Conservation (phyloP, 2,329 filamentous ascomycete genomes). For the Clonostachys chloroleuca region DNA sequence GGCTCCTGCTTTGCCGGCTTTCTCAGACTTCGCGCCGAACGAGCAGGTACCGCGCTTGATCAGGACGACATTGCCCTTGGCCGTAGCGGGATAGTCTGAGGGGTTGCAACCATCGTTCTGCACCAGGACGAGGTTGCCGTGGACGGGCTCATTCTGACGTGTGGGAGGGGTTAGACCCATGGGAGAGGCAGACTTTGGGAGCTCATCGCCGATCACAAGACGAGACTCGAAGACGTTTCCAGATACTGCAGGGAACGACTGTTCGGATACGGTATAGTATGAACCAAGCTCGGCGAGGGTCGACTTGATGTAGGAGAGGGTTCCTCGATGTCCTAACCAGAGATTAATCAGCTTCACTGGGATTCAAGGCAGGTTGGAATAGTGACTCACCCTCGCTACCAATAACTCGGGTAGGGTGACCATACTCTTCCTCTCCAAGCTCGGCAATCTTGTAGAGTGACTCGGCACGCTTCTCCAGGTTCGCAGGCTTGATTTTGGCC, state of each 20-base stretch:
- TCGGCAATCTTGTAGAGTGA: conserved; percentile 60
- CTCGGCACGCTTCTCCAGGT: conserved; percentile 54
- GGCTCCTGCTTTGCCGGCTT: conserved; percentile 66
- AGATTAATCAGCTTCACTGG: conserved; percentile 47
- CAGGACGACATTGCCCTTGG: conserved; percentile 64
- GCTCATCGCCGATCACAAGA: conserved; percentile 48
- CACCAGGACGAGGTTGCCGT: conserved; percentile 56
- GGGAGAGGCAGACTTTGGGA: conserved; percentile 43
- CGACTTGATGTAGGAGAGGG: background rate
- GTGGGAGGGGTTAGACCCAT: conserved; percentile 68
- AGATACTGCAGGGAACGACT: conserved; percentile 58
- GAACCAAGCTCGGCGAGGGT: conserved; percentile 37
- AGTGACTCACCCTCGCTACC: conserved; percentile 59
- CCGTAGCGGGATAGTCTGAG: conserved; percentile 56
- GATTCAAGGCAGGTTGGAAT: conserved; percentile 60
- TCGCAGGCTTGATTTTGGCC: conserved; percentile 46
- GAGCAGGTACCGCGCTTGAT: conserved; percentile 66
- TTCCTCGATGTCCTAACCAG: background rate
- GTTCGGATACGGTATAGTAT: conserved; percentile 60
- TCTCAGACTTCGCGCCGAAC: conserved; percentile 67
- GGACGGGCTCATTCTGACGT: conserved; percentile 51
- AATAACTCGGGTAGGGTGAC: conserved; percentile 67
- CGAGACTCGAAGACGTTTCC: conserved; percentile 56
- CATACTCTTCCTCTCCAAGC: conserved; percentile 53
- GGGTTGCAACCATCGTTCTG: conserved; percentile 58